Evolutionary conservation across 176 grass and related monocot species (phyloP).

Genomic region (Carex kokanica): DNA sequence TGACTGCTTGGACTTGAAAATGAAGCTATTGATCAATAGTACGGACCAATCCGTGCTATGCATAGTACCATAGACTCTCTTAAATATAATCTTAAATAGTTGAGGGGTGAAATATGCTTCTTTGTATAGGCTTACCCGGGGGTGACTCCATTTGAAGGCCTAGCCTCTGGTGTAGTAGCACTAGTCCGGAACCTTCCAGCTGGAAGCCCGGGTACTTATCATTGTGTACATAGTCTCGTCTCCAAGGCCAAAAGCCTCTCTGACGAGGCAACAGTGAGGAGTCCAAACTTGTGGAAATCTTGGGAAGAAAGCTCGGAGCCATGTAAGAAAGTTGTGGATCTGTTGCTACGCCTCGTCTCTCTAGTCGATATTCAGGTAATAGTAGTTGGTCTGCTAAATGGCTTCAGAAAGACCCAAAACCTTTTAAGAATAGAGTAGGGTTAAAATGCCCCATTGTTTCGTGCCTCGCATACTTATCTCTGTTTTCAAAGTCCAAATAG

Average conservation of each 20-base stretch:
- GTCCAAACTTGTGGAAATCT: conserved; percentile 71
- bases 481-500: too few relatives aligned
- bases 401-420: not conserved
- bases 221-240: conserved; percentile 67
- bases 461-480: too few relatives aligned
- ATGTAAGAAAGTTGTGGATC: conserved; percentile 69
- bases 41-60: too few relatives aligned
- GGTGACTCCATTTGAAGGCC: conserved; percentile 71
- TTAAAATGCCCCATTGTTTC: too few relatives aligned
- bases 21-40: too few relatives aligned
- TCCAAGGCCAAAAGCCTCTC: conserved; percentile 59
- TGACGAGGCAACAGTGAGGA: conserved; percentile 32
- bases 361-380: conserved; percentile 93
- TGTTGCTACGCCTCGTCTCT: conserved; percentile 71
- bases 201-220: conserved; percentile 61
- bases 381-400: not conserved
- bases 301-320: conserved; percentile 91
- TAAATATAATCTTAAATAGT: not conserved
- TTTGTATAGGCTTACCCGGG: conserved; percentile 61
- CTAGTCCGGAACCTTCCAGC: conserved; percentile 69
- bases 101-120: not conserved
- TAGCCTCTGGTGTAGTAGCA: conserved; percentile 74
- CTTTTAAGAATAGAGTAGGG: not conserved
- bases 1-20: too few relatives aligned
- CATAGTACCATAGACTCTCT: too few relatives aligned